Conservation (phyloP, 2,329 filamentous ascomycete species). For the Paramyrothecium roridum region DNA sequence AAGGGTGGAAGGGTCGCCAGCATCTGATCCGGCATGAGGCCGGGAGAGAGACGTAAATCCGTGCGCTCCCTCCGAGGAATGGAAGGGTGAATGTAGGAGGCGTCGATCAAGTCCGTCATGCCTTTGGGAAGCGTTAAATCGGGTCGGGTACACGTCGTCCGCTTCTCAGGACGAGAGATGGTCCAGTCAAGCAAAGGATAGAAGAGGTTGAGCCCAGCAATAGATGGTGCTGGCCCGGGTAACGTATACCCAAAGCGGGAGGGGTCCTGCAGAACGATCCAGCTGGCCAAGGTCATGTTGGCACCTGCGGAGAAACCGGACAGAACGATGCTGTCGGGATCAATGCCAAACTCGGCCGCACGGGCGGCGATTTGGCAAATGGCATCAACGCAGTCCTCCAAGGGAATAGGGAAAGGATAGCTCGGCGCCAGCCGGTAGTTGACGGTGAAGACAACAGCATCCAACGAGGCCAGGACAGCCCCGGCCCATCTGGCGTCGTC, state of each 20-base stretch:
- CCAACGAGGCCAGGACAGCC: slow-evolving; percentile 46
- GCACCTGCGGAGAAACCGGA: slow-evolving; percentile 65
- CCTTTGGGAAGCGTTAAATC: slow-evolving; percentile 56
- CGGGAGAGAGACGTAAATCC: slow-evolving; percentile 57
- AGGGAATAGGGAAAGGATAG: slow-evolving; percentile 59
- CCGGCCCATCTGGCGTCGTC: slow-evolving; percentile 62
- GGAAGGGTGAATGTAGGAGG: slow-evolving; percentile 56
- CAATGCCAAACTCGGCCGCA: slow-evolving; percentile 54
- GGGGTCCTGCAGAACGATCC: slow-evolving; percentile 42
- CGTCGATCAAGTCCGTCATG: slow-evolving; percentile 62
- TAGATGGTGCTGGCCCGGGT: slow-evolving; percentile 36
- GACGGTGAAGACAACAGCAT: slow-evolving; percentile 60
- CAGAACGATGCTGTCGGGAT: slow-evolving; percentile 52
- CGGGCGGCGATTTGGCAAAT: slow-evolving; percentile 57
- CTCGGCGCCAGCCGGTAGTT: slow-evolving; percentile 68
- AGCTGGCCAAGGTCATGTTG: slow-evolving; percentile 49
- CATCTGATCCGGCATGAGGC: slow-evolving; percentile 50
- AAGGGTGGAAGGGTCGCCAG: slow-evolving; percentile 50
- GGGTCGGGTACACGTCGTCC: slow-evolving; percentile 48
- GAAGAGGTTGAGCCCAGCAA: slow-evolving; percentile 55
- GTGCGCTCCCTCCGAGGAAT: slow-evolving; percentile 40
- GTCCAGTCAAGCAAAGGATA: slow-evolving; percentile 64
- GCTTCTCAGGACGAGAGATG: slow-evolving; percentile 51
- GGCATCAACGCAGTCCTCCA: slow-evolving; percentile 65
- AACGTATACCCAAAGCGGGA: slow-evolving; percentile 33